phyloP scores from a whole-genome alignment of 2,329 filamentous ascomycete genomes.

The Alternaria hordeiaustralica region DNA sequence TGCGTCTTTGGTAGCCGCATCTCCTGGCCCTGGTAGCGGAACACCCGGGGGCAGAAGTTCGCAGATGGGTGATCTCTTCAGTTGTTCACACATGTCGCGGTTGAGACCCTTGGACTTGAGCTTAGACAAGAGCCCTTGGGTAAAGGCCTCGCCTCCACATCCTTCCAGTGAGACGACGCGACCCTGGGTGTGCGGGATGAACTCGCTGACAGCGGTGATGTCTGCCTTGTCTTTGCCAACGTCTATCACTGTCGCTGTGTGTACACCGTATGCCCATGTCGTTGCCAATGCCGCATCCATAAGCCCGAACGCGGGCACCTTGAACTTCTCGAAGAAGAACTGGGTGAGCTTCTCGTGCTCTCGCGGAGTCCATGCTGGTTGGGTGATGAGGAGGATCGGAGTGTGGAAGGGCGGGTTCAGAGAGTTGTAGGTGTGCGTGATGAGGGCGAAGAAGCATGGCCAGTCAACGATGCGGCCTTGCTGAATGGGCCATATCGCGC shows the following conservation, averaged over 20 bases:
- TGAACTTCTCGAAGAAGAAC: slow-evolving; percentile 97
- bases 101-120: slow-evolving; percentile 65
- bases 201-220: slow-evolving; percentile 87
- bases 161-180: slow-evolving; percentile 66
- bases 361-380: slow-evolving; percentile 87
- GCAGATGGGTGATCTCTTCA: slow-evolving; percentile 68
- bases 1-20: slow-evolving; percentile 46
- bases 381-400: slow-evolving; percentile 86
- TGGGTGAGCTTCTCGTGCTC: slow-evolving; percentile 88
- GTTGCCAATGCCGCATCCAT: slow-evolving; percentile 89
- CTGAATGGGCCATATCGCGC: slow-evolving; percentile 84
- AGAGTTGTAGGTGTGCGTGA: slow-evolving; percentile 88
- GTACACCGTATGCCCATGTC: slow-evolving; percentile 78
- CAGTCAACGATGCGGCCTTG: slow-evolving; percentile 87
- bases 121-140: slow-evolving; percentile 71
- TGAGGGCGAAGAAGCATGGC: slow-evolving; percentile 89
- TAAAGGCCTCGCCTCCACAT: slow-evolving; percentile 89
- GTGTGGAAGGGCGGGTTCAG: slow-evolving; percentile 93
- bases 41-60: slow-evolving; percentile 65
- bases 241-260: slow-evolving; percentile 85
- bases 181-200: slow-evolving; percentile 73
- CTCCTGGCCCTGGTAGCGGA: slow-evolving; percentile 60
- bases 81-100: slow-evolving; percentile 68
- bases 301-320: slow-evolving; percentile 87
- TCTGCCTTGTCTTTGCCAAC: slow-evolving; percentile 93